A percentile compares a stretch with the other conserved stretches of the same genome.
Conservation (phyloP, 768 basidiomycete genomes). For the Mycena haematopus region DNA sequence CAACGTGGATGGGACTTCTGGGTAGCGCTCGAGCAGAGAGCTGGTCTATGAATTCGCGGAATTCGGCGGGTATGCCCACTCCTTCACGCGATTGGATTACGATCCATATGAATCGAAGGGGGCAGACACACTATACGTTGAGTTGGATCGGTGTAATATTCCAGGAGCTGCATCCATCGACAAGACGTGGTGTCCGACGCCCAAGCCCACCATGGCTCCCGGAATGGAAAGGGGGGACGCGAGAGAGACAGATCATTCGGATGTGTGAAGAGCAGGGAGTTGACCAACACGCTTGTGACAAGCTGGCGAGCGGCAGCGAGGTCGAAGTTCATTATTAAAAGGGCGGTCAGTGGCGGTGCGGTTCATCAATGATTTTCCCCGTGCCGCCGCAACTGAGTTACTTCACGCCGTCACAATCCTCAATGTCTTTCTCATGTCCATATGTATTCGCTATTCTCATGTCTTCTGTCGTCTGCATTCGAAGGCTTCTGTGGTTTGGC, state of each 20-base stretch:
- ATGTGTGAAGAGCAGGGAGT: slow-evolving; percentile 49
- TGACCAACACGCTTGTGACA: slow-evolving; percentile 30
- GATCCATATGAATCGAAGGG: background rate
- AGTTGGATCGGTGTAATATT: slow-evolving; percentile 20
- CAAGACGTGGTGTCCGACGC: slow-evolving; percentile 29
- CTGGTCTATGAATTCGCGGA: slow-evolving; percentile 21
- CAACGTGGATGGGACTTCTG: slow-evolving; percentile 10
- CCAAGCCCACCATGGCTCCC: slow-evolving; percentile 46
- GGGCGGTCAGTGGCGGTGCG: slow-evolving; percentile 9
- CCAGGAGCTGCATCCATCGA: slow-evolving; percentile 25
- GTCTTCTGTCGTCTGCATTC: background rate
- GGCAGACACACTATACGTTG: slow-evolving; percentile 14
- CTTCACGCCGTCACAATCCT: background rate
- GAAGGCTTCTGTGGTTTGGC: background rate
- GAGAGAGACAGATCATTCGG: slow-evolving; percentile 51
- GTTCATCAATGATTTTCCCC: background rate
- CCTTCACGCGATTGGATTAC: background rate
- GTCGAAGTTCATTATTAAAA: slow-evolving; percentile 5
- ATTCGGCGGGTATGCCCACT: slow-evolving; percentile 17
- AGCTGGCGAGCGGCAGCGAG: slow-evolving; percentile 12
- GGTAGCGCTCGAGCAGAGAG: slow-evolving; percentile 16
- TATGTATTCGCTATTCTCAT: background rate
- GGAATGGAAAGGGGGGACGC: slow-evolving; percentile 31
- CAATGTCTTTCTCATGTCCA: slow-evolving; percentile 2
- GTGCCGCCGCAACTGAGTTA: background rate